These are phyloP conservation scores for Didymella keratinophila DNA, from an alignment of 2,329 filamentous ascomycete species.

Conservation along the genomic window DNA sequence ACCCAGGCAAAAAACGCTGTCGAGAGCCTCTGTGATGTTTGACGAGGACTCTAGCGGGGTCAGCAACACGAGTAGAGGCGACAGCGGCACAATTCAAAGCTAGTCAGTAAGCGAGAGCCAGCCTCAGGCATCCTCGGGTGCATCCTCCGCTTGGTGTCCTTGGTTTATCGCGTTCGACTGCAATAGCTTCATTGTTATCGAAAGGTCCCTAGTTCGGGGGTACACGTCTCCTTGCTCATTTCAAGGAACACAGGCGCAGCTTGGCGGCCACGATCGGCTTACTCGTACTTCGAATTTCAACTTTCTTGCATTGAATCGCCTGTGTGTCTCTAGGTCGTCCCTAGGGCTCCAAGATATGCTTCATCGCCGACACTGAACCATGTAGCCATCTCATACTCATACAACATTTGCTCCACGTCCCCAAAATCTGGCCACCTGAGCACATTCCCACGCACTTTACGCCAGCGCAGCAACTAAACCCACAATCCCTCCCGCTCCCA, in stretches of 20 bases:
- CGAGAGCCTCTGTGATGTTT: background rate
- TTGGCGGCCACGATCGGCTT: no score
- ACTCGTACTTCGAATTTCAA: no score
- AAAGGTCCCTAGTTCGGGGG: no score
- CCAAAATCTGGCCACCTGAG: background rate
- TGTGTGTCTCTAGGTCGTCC: no score
- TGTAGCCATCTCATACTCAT: no score
- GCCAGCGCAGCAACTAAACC: conserved; percentile 32
- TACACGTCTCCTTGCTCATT: no score
- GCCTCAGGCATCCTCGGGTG: background rate
- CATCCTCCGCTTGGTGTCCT: background rate
- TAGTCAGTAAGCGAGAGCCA: background rate
- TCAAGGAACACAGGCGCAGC: no score
- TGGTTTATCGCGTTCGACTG: background rate
- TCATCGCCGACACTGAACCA: no score
- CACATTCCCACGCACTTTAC: background rate
- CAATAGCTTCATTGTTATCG: no score
- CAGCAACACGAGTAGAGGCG: background rate
- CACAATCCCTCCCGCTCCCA: conserved; percentile 36
- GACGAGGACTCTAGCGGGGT: background rate
- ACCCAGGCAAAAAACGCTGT: fast-evolving
- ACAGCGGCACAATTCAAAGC: background rate
- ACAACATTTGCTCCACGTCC: no score
- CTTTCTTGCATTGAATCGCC: no score
- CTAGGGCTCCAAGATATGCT: no score